Percentiles rank a stretch among this genome's conserved stretches.
Conservation (phyloP, 208 protist genomes). For the Crithidia mellificae region DNA sequence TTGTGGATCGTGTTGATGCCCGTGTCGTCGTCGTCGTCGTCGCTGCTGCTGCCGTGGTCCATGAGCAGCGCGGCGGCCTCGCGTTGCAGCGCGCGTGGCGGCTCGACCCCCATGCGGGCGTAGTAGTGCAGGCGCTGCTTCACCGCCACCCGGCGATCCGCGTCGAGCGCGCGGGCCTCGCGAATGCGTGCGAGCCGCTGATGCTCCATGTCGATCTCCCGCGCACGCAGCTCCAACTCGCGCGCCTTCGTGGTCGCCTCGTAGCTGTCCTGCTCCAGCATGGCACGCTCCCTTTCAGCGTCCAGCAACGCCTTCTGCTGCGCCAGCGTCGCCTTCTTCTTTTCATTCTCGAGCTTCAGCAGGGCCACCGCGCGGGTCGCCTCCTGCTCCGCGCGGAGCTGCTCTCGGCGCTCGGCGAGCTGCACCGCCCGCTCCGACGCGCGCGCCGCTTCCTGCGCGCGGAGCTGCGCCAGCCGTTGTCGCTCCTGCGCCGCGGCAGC, state of each 20-base stretch:
- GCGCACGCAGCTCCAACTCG: constrained; percentile 43
- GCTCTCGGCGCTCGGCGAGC: constrained; percentile 51
- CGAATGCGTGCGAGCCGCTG: constrained; percentile 39
- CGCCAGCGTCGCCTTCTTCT: constrained; percentile 45
- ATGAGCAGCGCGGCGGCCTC: constrained; percentile 22
- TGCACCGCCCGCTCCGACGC: constrained; percentile 41
- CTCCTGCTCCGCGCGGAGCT: constrained; percentile 58
- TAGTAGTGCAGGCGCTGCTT: constrained; percentile 53
- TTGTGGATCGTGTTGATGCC: too few species aligned
- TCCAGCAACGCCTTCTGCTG: constrained; percentile 49
- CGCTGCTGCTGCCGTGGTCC: not conserved
- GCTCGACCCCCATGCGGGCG: constrained; percentile 34
- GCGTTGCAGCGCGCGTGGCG: constrained; percentile 27
- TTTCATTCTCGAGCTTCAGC: constrained; percentile 69
- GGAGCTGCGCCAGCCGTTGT: constrained; percentile 34
- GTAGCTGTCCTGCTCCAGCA: constrained; percentile 48
- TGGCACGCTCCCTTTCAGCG: constrained; percentile 46
- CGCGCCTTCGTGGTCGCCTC: constrained; percentile 47
- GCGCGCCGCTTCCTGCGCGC: constrained; percentile 42
- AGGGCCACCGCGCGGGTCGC: constrained; percentile 45
- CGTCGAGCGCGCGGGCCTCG: constrained; percentile 46
- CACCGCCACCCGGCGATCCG: constrained; percentile 37
- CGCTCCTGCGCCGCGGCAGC: constrained; percentile 35
- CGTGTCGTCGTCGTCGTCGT: not conserved
- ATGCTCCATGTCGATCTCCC: constrained; percentile 71